These are phyloP conservation scores for Aegle marmelos DNA, from an alignment of 345 rosid species.

Conservation along the genomic window DNA sequence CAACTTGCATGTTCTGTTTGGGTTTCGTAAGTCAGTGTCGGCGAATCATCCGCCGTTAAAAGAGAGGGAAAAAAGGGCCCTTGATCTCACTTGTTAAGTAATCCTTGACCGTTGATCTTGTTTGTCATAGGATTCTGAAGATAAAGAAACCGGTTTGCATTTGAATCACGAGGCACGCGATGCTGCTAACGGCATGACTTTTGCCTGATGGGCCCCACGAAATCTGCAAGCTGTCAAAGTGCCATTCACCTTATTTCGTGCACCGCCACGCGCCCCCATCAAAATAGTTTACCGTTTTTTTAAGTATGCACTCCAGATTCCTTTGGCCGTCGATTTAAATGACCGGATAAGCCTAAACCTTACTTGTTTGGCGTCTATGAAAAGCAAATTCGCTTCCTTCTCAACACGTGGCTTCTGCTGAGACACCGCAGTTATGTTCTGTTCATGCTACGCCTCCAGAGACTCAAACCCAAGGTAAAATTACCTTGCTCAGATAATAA, in stretches of 20 bases:
- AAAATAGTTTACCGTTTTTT: background rate
- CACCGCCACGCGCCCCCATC: constrained; percentile 16
- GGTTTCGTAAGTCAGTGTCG: background rate
- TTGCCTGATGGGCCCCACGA: constrained; percentile 15
- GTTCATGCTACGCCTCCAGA: background rate
- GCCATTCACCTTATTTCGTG: constrained; percentile 15
- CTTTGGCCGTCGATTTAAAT: constrained; percentile 3
- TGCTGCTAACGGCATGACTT: constrained; percentile 18
- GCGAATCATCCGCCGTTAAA: constrained; percentile 15
- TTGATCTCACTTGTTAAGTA: background rate
- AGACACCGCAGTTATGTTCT: background rate
- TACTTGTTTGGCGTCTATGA: background rate
- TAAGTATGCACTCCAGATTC: background rate
- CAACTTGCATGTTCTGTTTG: background rate
- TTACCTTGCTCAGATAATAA: no score
- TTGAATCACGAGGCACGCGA: constrained; percentile 29
- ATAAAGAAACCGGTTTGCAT: background rate
- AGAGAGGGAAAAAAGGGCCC: background rate
- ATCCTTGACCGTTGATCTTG: constrained; percentile 7
- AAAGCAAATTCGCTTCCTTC: background rate
- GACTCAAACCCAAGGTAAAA: no score
- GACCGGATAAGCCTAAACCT: background rate
- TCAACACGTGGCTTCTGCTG: constrained; percentile 1
- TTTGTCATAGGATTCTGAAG: constrained; percentile 25
- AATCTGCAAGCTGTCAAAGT: constrained; percentile 28